phyloP scores from a whole-genome alignment of 208 protist species.

The Leishmania guyanensis region DNA sequence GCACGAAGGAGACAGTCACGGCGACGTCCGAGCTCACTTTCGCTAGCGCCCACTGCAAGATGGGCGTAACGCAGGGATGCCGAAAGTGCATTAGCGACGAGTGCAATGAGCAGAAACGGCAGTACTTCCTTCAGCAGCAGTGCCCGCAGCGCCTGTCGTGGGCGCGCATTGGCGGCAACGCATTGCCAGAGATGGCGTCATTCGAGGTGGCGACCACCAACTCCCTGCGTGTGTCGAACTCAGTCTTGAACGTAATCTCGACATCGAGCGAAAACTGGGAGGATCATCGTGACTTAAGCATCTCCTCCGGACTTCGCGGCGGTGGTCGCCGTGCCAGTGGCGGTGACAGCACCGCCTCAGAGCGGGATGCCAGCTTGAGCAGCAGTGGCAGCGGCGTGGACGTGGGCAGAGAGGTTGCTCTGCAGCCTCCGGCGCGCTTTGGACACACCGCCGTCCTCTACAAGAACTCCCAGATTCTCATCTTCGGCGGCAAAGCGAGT shows the following conservation, averaged over 20 bases:
- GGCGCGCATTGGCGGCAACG: constrained; percentile 7
- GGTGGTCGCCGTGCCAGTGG: neutral
- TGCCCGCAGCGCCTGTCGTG: constrained; percentile 24
- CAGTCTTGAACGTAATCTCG: neutral
- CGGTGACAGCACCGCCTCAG: neutral
- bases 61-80: constrained; percentile 27
- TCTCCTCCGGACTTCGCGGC: neutral
- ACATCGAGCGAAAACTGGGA: constrained; percentile 1
- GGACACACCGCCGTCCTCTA: constrained; percentile 69
- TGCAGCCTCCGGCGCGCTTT: constrained; percentile 46
- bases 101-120: constrained; percentile 19
- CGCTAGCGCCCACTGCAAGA: neutral
- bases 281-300: neutral
- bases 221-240: constrained; percentile 18
- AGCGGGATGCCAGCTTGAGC: neutral
- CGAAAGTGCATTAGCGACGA: constrained; percentile 23
- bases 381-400: neutral
- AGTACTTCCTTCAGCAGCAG: constrained; percentile 28
- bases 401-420: neutral
- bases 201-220: constrained; percentile 17
- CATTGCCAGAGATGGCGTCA: constrained; percentile 8
- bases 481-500: constrained; percentile 56
- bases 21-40: neutral
- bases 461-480: constrained; percentile 42
- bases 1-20: neutral